Evolutionary conservation across 1,284 basidiomycete genomes (phyloP).

Genomic region (Trichosporon sp.): DNA sequence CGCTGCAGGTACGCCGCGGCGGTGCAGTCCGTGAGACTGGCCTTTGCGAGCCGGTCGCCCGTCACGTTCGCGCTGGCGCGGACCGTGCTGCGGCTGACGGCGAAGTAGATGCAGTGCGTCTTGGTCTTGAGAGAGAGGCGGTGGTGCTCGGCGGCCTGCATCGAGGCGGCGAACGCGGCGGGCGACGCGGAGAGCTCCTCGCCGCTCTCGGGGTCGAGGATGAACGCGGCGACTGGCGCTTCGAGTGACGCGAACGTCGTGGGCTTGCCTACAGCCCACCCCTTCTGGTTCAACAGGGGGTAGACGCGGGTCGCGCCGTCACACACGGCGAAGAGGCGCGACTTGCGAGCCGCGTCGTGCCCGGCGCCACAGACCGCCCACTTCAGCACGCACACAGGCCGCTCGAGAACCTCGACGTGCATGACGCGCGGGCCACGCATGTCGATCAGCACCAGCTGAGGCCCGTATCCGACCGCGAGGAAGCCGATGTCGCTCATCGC

Average conservation of each 20-base stretch:
- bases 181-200: constrained; percentile 43
- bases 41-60: constrained; percentile 49
- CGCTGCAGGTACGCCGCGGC: constrained; percentile 59
- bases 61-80: constrained; percentile 49
- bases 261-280: constrained; percentile 57
- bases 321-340: constrained; percentile 61
- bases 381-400: constrained; percentile 54
- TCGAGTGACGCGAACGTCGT: constrained; percentile 50
- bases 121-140: constrained; percentile 10
- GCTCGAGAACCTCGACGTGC: constrained; percentile 50
- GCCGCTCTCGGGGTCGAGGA: constrained; percentile 62
- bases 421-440: constrained; percentile 67
- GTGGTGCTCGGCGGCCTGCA: constrained; percentile 12
- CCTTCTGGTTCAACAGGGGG: constrained; percentile 55
- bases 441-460: constrained; percentile 63
- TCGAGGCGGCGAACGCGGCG: constrained; percentile 11
- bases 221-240: constrained; percentile 58
- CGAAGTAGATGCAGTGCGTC: constrained; percentile 54
- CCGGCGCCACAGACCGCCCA: constrained; percentile 63
- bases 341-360: constrained; percentile 56
- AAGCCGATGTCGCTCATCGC: constrained; percentile 55
- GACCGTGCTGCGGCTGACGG: constrained; percentile 40
- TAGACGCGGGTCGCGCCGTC: constrained; percentile 57
- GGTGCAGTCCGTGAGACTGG: constrained; percentile 55
- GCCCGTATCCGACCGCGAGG: constrained; percentile 62